Evolutionary conservation across 495 filamentous ascomycete genomes (phyloP), one percentile per base, ranked within the genome.

Genomic region (Podospora sp.): DNA sequence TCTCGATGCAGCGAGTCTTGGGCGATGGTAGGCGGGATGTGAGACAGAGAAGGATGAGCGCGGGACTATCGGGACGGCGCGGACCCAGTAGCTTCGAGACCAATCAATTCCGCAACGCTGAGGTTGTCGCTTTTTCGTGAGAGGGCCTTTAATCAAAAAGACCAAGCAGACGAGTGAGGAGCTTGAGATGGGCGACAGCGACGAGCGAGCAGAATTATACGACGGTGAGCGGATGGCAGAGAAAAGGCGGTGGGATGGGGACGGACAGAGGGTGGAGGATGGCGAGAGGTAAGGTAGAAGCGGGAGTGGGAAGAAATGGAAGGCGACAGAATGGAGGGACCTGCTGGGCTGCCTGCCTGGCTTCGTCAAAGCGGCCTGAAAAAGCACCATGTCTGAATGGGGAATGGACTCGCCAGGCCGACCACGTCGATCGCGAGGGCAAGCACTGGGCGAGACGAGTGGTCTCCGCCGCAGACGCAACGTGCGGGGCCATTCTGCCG

Each of bases 291-390:
- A 67, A 27, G 65, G 62, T 52, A 61, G 71, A 66, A 64, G 68
- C 59, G 25, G 40, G 29, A 53, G 40, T 53, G 52, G 36, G 55
- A 60, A 53, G 58, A 64, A 22, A 66, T 76, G 71, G 75, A 77
- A 77, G 72, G 52, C 59, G 63, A 74, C 72, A 65, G 75, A 77
- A 77, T 68, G 63, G 58, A 57, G 63, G 70, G 72, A 49, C 65
- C 25, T 59, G 56, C 24, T 25, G 11, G 56, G 56, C 56, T 29
- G 21, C 24, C 21, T 33, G 35, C 58, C 52, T 70, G 71, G 40
- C 40, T 46, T 73, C 71, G 68, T 71, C 68, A 69, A 68, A 68
- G 70, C 71, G 70, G 74, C 68, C 74, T 76, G 72, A 73, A 71
- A 60, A 65, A 72, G 72, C 51, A 51, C 57, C 65, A 69, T 58